Base-by-base conservation (phyloP, 1,284 basidiomycete species). In the Tetrapyrgos nigripes region DNA sequence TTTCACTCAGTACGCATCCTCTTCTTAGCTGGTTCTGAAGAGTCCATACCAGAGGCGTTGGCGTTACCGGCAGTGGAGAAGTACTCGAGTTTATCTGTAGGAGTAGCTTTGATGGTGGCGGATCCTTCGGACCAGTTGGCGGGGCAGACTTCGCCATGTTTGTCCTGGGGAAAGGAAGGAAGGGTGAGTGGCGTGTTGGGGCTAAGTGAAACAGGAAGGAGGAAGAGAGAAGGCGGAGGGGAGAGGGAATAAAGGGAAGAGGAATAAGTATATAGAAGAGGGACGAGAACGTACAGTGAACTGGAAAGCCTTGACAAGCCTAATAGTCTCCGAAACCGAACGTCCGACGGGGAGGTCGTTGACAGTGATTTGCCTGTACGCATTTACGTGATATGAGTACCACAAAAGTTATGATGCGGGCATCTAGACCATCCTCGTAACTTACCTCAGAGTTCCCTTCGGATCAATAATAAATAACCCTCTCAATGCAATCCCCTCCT, bases 331-430 rank as follows among this genome's bases (percentile, higher is more conserved):
- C 52, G 94, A 93, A 60, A 96, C 94, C 4, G 92, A 94, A 61
- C 94, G 91, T 37, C 94, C 94, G 58, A 96, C 94, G 31, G 94
- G 92, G 55, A 95, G 83, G 74, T 96, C 94, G 73, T 96, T 96
- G 64, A 96, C 79, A 47, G 92, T 93, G 66, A 92, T 90, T 79
- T 93, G 92, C 63, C 90, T 88, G 48, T 28, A 19, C n/a, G 53
- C 45, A 13, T 19, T n/a, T 13, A n/a, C 1, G 9, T 3, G n/a
- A 23, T 50, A 40, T 50, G 55, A 27, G 51, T 58, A 54, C 50
- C 49, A 53, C 53, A 40, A 50, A 35, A 51, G 61, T 48, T 46
- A 54, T 57, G n/a, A 6, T n/a, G n/a, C 14, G 40, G 4, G 4
- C 37, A 44, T 10, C 31, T 27, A 35, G 26, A 37, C 33, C 21